phyloP scores from a whole-genome alignment of 1,284 basidiomycete genomes.

The Schizophyllum commune region DNA sequence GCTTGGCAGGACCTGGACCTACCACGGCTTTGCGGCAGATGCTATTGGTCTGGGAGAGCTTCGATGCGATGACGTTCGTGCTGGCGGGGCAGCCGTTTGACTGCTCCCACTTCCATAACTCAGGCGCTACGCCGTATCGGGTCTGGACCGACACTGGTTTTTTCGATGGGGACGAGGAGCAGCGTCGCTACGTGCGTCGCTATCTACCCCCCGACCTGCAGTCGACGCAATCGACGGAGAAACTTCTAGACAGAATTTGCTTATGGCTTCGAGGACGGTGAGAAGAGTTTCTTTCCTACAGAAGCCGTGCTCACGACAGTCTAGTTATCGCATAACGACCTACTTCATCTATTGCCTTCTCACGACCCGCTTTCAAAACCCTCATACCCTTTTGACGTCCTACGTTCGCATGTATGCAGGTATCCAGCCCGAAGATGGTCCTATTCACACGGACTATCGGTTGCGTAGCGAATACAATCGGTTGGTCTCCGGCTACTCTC shows the following conservation, averaged over 20 bases:
- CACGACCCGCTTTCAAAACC: constrained; percentile 22
- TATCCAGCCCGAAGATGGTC: background rate
- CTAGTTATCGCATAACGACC: constrained; percentile 32
- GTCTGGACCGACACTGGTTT: constrained; percentile 34
- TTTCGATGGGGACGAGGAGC: constrained; percentile 23
- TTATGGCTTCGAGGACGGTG: constrained; percentile 35
- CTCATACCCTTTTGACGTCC: background rate
- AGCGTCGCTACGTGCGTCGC: constrained; percentile 22
- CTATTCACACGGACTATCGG: background rate
- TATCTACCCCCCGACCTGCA: constrained; percentile 25
- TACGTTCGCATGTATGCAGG: background rate
- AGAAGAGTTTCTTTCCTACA: background rate
- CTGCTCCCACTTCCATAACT: background rate
- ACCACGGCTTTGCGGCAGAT: constrained; percentile 6
- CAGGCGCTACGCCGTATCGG: constrained; percentile 14
- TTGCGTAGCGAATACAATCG: background rate
- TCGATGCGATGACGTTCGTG: background rate
- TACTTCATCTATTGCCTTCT: constrained; percentile 30
- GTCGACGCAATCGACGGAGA: constrained; percentile 18
- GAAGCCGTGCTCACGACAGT: background rate
- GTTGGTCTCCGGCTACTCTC: background rate
- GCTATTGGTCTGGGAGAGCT: background rate
- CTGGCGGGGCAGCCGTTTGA: background rate
- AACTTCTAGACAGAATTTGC: constrained; percentile 27
- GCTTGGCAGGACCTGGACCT: constrained; percentile 8